Evolutionary conservation across 2,329 filamentous ascomycete genomes (phyloP), one percentile per base, ranked within the genome.

Genomic region (Penicillium thymicola): DNA sequence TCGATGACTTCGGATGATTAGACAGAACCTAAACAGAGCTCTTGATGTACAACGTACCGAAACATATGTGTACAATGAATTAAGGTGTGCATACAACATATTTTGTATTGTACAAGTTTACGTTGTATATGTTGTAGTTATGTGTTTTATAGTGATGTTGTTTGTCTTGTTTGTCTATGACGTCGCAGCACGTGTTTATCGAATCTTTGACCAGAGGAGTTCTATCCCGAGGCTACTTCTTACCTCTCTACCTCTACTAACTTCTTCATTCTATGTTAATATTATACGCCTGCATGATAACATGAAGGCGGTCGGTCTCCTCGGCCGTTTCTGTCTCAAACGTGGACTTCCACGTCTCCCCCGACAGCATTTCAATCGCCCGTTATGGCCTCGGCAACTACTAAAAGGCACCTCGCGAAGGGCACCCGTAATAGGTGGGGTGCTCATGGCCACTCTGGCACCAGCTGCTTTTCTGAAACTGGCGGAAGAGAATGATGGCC

Each of bases 401-500:
- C 42, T 49, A 34, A 59, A 58, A 59, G 57, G 42, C 46, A 38
- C 57, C 42, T 63, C 64, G 50, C 62, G 57, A 46, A 59, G 67
- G 63, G 56, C 54, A 6, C 65, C 70, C 23, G 45, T 70, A 42
- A 52, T 65, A 59, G 64, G 71, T 34, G 65, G 63, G 21, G 47
- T 77, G 18, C 56, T 78, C 4, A 65, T 75, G 54, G 76, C 78
- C n/a, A 73, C 75, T 7, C 72, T 87, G 49, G 82, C 78, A 25
- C 83, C 85, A 0, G 80, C 78, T 5, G 83, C 81, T 1, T 86
- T 87, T 60, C 79, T 88, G 38, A 76, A 82, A 53, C 74, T 87
- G 42, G 79, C 80, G 47, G 78, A 84, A 59, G 76, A 82, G 43
- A 74, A 80, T 28, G 67, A 71, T 43, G 72, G 73, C 52, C 74